Conservation (phyloP, 495 filamentous ascomycete species). For the Lophiostoma macrostomum region DNA sequence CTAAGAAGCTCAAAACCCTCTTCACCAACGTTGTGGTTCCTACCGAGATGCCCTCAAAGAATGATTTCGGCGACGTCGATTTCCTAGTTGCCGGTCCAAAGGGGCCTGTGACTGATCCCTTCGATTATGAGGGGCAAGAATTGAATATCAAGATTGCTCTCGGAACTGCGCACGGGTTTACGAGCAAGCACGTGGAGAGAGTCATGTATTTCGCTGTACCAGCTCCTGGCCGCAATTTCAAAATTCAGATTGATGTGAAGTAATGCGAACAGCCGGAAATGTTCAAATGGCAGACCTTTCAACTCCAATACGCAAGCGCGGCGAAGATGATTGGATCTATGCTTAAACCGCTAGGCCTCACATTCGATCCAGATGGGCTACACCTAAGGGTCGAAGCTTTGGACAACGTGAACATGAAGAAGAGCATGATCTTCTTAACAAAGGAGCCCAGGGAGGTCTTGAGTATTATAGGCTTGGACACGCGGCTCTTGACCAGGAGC, state of each 20-base stretch:
- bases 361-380: constrained; percentile 10
- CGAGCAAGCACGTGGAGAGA: too few species aligned
- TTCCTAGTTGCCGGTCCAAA: constrained; percentile 10
- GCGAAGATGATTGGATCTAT: constrained; percentile 13
- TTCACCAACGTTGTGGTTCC: constrained; percentile 18
- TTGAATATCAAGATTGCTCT: not conserved
- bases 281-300: constrained; percentile 17
- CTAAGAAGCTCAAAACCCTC: not conserved
- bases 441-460: constrained; percentile 13
- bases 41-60: constrained; percentile 14
- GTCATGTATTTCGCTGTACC: constrained; percentile 12
- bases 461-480: constrained; percentile 11
- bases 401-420: constrained; percentile 1
- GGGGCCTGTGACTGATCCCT: not conserved
- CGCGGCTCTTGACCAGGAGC: not conserved
- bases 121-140: too few species aligned
- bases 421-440: constrained; percentile 17
- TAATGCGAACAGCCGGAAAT: not conserved
- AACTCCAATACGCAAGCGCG: constrained; percentile 8
- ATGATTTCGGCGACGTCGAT: constrained; percentile 23
- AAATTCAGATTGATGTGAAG: constrained; percentile 22
- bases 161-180: constrained; percentile 3
- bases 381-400: constrained; percentile 7
- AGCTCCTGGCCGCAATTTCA: constrained; percentile 7
- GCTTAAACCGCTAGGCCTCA: constrained; percentile 21